These are phyloP conservation scores for Apocynum venetum DNA, from an alignment of 257 asterid genomes.

Conservation along the genomic window DNA sequence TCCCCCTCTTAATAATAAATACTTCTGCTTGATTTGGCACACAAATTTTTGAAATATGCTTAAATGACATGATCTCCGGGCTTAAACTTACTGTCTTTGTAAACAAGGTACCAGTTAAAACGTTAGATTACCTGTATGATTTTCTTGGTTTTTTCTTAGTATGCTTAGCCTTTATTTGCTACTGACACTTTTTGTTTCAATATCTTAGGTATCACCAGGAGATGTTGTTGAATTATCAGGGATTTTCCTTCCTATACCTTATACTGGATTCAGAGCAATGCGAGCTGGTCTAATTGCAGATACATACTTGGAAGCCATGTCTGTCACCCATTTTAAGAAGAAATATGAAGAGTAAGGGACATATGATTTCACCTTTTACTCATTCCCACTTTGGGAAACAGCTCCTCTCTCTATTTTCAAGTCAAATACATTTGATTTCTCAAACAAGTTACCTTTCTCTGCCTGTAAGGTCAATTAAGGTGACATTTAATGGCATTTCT, in stretches of 20 bases:
- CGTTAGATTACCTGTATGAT: not conserved
- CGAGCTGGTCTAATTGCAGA: slow-evolving; percentile 98
- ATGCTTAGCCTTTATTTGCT: slow-evolving; percentile 6
- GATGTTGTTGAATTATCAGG: slow-evolving; percentile 94
- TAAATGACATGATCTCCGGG: not conserved
- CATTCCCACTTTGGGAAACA: not conserved
- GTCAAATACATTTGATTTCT: not conserved
- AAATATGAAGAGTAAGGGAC: slow-evolving; percentile 89
- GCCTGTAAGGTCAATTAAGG: not conserved
- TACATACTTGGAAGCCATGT: slow-evolving; percentile 97
- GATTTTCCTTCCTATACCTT: slow-evolving; percentile 92
- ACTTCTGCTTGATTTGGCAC: not conserved
- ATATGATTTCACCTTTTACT: not conserved
- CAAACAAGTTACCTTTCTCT: not conserved
- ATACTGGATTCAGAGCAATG: slow-evolving; percentile 97
- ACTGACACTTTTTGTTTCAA: slow-evolving; percentile 10
- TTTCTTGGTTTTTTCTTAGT: not conserved
- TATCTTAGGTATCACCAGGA: slow-evolving; percentile 84
- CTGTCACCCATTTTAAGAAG: slow-evolving; percentile 83
- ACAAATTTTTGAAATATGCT: not conserved
- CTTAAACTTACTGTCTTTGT: not conserved
- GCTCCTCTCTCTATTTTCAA: slow-evolving; percentile 8
- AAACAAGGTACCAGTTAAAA: not conserved
- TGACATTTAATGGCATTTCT: not conserved
- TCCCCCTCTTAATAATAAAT: too few species aligned